These are phyloP conservation scores for Microsporum ferrugineum DNA, from an alignment of 2,329 filamentous ascomycete genomes.

Conservation along the genomic window DNA sequence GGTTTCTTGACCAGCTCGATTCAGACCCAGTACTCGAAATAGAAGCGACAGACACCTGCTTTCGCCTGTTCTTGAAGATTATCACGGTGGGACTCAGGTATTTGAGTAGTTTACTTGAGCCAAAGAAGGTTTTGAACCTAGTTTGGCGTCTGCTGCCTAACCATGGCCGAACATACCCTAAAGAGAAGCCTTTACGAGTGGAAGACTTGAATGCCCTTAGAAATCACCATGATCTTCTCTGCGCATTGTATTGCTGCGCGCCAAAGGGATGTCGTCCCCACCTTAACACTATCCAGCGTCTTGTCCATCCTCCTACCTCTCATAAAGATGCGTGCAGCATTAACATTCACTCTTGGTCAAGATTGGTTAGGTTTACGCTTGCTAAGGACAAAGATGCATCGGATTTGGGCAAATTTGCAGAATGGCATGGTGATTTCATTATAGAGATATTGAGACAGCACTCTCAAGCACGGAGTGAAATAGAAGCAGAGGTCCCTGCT, in stretches of 20 bases:
- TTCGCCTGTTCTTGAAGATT: constrained; percentile 49
- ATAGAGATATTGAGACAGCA: constrained; percentile 45
- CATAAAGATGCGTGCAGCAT: constrained; percentile 50
- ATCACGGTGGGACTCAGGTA: constrained; percentile 40
- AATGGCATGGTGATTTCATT: constrained; percentile 46
- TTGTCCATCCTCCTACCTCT: constrained; percentile 47
- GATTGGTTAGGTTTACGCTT: constrained; percentile 46
- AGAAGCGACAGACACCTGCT: constrained; percentile 41
- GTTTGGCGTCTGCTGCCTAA: constrained; percentile 50
- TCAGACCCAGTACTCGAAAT: constrained; percentile 34
- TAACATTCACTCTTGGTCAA: constrained; percentile 48
- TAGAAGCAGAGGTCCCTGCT: constrained; percentile 41
- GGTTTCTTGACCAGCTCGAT: constrained; percentile 43
- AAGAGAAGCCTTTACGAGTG: constrained; percentile 43
- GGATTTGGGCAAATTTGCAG: constrained; percentile 38
- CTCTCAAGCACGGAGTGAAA: constrained; percentile 45
- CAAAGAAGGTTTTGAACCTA: constrained; percentile 46
- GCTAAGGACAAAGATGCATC: constrained; percentile 40
- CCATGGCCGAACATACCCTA: constrained; percentile 49
- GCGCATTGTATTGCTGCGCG: constrained; percentile 48
- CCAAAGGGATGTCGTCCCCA: constrained; percentile 44
- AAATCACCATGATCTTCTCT: constrained; percentile 52
- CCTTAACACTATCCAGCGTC: constrained; percentile 40
- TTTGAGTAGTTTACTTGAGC: constrained; percentile 37
- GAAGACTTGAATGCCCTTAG: constrained; percentile 47